phyloP scores from a whole-genome alignment of 805 yeast species.

The Kuraishia floccosa region DNA sequence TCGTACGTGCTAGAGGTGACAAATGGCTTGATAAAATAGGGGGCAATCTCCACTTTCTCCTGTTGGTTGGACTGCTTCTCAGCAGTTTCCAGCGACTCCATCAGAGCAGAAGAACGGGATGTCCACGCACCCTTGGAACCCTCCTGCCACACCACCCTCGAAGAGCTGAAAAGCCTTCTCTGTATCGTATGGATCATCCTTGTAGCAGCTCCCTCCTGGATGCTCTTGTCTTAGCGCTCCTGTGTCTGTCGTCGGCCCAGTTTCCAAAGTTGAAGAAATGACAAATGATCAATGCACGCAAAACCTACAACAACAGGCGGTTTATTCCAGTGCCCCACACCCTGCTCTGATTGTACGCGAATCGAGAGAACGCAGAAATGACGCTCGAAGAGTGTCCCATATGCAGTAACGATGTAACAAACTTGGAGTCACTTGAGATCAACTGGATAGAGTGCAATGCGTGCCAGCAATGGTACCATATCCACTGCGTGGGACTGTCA shows the following conservation, averaged over 20 bases:
- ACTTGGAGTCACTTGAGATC: conserved; percentile 6
- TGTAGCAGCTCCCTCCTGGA: too few species aligned
- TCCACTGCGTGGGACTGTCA: conserved; percentile 30
- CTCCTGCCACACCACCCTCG: too few species aligned
- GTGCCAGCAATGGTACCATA: conserved; percentile 47
- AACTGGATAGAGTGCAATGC: conserved; percentile 49
- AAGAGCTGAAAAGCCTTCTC: too few species aligned
- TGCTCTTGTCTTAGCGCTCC: background rate
- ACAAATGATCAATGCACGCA: background rate
- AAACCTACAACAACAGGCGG: background rate
- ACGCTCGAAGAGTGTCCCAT: conserved; percentile 9
- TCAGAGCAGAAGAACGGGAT: too few species aligned
- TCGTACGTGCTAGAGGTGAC: conserved; percentile 49
- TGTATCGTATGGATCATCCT: too few species aligned
- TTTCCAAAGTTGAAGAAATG: background rate
- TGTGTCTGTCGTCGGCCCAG: too few species aligned
- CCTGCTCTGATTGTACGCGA: too few species aligned
- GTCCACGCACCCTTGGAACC: too few species aligned
- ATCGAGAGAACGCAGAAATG: too few species aligned
- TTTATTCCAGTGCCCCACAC: too few species aligned
- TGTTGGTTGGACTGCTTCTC: too few species aligned
- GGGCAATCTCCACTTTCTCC: background rate
- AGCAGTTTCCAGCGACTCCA: too few species aligned
- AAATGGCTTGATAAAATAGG: conserved; percentile 28
- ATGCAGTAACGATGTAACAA: conserved; percentile 7